Base-by-base conservation (phyloP, 1,284 basidiomycete species). In the Omphalotus olearius region DNA sequence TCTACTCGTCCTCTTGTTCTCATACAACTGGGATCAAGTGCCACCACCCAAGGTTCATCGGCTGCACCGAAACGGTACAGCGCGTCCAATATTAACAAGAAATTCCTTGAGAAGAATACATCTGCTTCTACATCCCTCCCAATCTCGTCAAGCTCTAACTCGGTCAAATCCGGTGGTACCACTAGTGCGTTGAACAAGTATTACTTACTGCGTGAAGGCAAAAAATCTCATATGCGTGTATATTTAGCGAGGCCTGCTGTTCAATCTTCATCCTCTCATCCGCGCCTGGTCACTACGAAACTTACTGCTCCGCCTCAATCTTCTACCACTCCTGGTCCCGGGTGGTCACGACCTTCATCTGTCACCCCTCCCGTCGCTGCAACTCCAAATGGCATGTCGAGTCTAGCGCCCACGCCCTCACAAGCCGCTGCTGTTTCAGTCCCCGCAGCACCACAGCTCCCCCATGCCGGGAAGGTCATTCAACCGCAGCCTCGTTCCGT, bases 21-120 rank as follows among this genome's bases (percentile, higher is more conserved):
- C 45, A 68, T 73, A 46, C 69, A 72, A 54, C 62, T 74, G 51
- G 70, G 69, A 53, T 67, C 62, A 17, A 35, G 18, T 13, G 37
- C 36, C 38, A 52, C 60, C 20, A 33, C 30, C 7, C 30, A 33
- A 33, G 9, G 30, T 13, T 33, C 30, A 10, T 56, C 66, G 4
- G 48, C 63, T 17, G 60, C 68, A 11, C 56, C 67, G 41, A 94
- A 93, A 77, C 85, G 88, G 63, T 96, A 94, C 68, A 89, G 75
- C 61, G 80, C 91, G 26, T 80, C 91, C 59, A 92, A 91, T 65
- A 91, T 96, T 69, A 95, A 90, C 74, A 94, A 93, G 79, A 92
- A 91, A 69, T 97, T 96, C 67, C 74, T 96, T 45, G 88, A 91
- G 72, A 93, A 94, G 76, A 87, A 85, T 50, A 79, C 82, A 6